Base-by-base conservation (phyloP, 352 stramenopile genomes). In the Pseudoperonospora humuli region DNA sequence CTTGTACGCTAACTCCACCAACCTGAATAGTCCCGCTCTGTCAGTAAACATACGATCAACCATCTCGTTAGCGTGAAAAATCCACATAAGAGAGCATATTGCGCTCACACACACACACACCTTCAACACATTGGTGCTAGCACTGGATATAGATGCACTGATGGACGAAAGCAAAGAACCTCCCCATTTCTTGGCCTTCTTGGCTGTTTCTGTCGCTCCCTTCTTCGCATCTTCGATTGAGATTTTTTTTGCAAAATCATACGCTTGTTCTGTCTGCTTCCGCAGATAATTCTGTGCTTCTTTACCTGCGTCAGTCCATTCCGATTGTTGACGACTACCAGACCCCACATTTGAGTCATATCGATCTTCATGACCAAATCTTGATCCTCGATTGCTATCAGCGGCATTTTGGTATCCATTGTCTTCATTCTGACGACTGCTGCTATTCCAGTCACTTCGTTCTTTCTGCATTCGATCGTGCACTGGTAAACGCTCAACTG, bases 241-340 rank as follows among this genome's bases (percentile, higher is more conserved):
- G n/a, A 93, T 83, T 43, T 89, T 90, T 54, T 93, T 93, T 5
- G 80, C 80, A 60, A 93, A 90, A 39, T 89, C 80, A 50, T 89
- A 87, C 15, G 77, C 80, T 49, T 87, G 75, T 40, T 89, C 80
- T 17, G 70, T 93, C 41, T 90, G 80, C 45, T 93, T 93, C 19
- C 76, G 72, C 24, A 93, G 48, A 47, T 78, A 90, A 14, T 67
- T 55, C 27, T 79, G 71, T 26, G 69, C 64, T 27, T 79, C 69
- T 41, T 77, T 83, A 18, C 59, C 66, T 17, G 60, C 60, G 6
- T 64, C 73, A 1, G 35, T 21, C 58, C 59, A 72, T 41, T 69
- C 57, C 21, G 51, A 56, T n/a, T 42, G 42, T 9, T 54, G 42
- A 2, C 41, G 45, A 5, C 43, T n/a, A 18, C 50, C 43, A 10